Base-by-base conservation (phyloP, 352 stramenopile species). In the Thraustotheca clavata region DNA sequence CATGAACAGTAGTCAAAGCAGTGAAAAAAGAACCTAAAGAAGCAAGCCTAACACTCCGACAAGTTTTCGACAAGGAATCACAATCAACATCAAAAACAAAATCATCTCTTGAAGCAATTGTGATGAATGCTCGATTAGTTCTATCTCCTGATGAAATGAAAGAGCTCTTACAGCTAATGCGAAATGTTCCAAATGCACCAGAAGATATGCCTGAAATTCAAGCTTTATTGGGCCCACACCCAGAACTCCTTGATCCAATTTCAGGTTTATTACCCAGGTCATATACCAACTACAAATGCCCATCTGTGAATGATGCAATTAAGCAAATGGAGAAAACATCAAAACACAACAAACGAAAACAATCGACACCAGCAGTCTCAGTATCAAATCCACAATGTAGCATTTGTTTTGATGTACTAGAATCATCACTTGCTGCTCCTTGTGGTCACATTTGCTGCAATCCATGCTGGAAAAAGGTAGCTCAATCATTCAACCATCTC, bases 371-470 rank as follows among this genome's bases (percentile, higher is more conserved):
- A 18, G 82, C 71, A 34, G 75, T 79, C 16, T 62, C 88, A 9
- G 73, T 94, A 16, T 76, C 88, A 46, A 75, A 91, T 31, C 85
- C 85, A 3, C 85, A 94, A 69, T 94, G 85, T 47, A 76, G 86
- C 34, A 84, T 94, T 26, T 94, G 85, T 69, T 92, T 89, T 61
- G 83, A 94, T 39, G 86, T 93, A 32, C 76, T 79, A 0, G 77
- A 70, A 3, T 91, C 89, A 65, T 82, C 85, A 8, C 89, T 77
- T 67, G 85, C 85, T 16, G 81, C 85, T 0, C 75, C 80, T 27
- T 94, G 85, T 32, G 85, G 85, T 4, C 85, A 94, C 62, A 89
- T 94, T 68, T 94, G 85, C 66, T 94, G 85, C 66, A 73, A 85
- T 32, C 50, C 61, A 5, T 94, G 85, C 59, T 94, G 85, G 85